Evolutionary conservation across 768 basidiomycete genomes (phyloP).

Genomic region (Tremella fuciformis): DNA sequence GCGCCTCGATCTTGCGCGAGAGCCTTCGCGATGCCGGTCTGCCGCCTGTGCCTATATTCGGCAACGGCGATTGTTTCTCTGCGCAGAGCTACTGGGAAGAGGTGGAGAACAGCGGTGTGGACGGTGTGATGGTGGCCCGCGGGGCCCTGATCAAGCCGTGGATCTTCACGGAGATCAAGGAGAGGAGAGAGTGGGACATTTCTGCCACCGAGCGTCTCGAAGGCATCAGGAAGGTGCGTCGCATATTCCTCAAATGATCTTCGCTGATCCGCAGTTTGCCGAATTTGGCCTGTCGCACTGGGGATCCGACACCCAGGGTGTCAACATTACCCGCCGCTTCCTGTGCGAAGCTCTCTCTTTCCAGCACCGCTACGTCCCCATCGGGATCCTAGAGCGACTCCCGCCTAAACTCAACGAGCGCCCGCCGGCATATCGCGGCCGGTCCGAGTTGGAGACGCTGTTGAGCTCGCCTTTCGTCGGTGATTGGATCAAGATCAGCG

Average conservation of each 20-base stretch:
- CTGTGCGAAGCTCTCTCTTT: conserved; percentile 94
- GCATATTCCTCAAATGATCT: background rate
- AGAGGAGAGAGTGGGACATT: conserved; percentile 89
- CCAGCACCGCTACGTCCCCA: conserved; percentile 91
- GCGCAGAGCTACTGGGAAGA: conserved; percentile 54
- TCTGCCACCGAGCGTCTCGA: conserved; percentile 78
- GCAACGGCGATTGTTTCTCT: conserved; percentile 93
- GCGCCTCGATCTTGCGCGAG: conserved; percentile 72
- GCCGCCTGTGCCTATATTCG: conserved; percentile 86
- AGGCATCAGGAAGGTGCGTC: conserved; percentile 66
- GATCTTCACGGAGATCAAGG: conserved; percentile 92
- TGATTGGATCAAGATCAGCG: conserved; percentile 65
- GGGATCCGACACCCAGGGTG: conserved; percentile 59
- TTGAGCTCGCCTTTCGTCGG: conserved; percentile 35
- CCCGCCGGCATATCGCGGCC: conserved; percentile 78
- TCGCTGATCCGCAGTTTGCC: conserved; percentile 61
- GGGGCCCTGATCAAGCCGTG: conserved; percentile 84
- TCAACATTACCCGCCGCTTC: conserved; percentile 87
- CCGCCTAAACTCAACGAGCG: conserved; percentile 86
- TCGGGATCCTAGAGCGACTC: conserved; percentile 79
- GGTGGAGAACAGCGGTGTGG: conserved; percentile 71
- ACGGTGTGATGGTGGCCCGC: conserved; percentile 91
- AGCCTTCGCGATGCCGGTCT: conserved; percentile 53
- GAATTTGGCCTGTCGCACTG: conserved; percentile 77
- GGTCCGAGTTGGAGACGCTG: conserved; percentile 65